Percentiles rank a stretch among this genome's conserved stretches.
Evolutionary conservation across 2,329 filamentous ascomycete genomes (phyloP).

Genomic region (Exserohilum turcica): DNA sequence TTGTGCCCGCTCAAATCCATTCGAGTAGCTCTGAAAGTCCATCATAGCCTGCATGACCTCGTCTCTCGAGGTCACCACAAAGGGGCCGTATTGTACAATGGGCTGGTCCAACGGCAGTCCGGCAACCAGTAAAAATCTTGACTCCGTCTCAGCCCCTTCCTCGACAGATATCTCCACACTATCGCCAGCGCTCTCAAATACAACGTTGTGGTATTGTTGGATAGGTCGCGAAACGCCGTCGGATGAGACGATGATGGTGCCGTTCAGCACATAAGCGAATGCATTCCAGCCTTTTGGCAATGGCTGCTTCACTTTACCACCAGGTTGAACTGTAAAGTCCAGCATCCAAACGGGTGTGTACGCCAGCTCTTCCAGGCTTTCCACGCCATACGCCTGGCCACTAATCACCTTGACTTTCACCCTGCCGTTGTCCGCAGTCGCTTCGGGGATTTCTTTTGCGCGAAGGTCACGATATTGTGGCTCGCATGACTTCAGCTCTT

Average conservation of each 20-base stretch:
- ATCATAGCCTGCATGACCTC: conserved; percentile 48
- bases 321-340: conserved; percentile 79
- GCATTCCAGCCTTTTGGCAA: conserved; percentile 85
- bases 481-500: conserved; percentile 82
- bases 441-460: conserved; percentile 77
- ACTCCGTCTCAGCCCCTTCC: conserved; percentile 63
- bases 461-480: conserved; percentile 88
- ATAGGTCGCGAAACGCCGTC: conserved; percentile 52
- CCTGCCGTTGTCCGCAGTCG: conserved; percentile 71
- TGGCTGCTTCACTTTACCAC: conserved; percentile 74
- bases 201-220: conserved; percentile 81
- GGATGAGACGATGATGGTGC: conserved; percentile 64
- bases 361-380: conserved; percentile 85
- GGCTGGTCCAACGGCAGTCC: conserved; percentile 63
- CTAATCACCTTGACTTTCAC: conserved; percentile 90
- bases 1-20: conserved; percentile 65
- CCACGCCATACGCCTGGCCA: conserved; percentile 80
- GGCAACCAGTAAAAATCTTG: conserved; percentile 72
- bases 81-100: conserved; percentile 49
- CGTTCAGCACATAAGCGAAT: conserved; percentile 84
- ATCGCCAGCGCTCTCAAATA: conserved; percentile 82
- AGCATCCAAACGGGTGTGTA: conserved; percentile 98
- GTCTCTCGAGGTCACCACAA: conserved; percentile 44
- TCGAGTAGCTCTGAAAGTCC: conserved; percentile 44
- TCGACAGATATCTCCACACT: conserved; percentile 72